Base-by-base conservation (phyloP, 2,329 filamentous ascomycete species). In the Claviceps sp. region DNA sequence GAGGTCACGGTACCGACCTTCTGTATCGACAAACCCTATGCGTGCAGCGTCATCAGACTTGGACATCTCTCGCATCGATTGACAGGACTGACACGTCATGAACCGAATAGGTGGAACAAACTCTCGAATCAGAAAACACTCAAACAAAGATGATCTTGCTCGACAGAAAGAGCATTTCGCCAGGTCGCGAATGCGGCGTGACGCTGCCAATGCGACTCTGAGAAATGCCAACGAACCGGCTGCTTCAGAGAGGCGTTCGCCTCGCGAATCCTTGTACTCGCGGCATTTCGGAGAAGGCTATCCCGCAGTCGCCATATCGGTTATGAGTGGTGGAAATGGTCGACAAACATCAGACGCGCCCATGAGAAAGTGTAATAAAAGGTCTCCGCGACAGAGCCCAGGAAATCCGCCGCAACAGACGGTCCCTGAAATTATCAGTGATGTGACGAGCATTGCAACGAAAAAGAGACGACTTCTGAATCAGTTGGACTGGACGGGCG, bases 101-200 rank as follows among this genome's bases (percentile, higher is more conserved):
- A 72, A 72, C 56, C 71, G 70, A 68, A 71, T 64, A 2, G 66
- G 67, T 54, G 66, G 68, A 9, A 54, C 60, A 37, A 63, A 69
- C 22, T 61, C 67, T 44, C 67, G 69, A 8, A 62, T 64, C 26
- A 62, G 62, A 38, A 60, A 62, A 6, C 66, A 61, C 48, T 59
- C 61, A 14, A 66, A 58, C 59, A 64, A 65, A 20, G 55, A 60
- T 29, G 65, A 70, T 40, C 52, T 56, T 17, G 59, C 62, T 20
- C 65, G 63, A 16, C 69, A 72, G 54, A 67, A 64, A 45, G 56
- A 66, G 50, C 64, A 67, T 50, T 71, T 71, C 55, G 68, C 68
- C 17, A 67, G 63, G 51, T 61, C 60, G 4, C 66, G 65, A 11
- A 56, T 56, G 49, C 57, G 29, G 16, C 47, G 52, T n/a, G 48